phyloP scores from a whole-genome alignment of 768 basidiomycete species.

The Grammothele lineata region DNA sequence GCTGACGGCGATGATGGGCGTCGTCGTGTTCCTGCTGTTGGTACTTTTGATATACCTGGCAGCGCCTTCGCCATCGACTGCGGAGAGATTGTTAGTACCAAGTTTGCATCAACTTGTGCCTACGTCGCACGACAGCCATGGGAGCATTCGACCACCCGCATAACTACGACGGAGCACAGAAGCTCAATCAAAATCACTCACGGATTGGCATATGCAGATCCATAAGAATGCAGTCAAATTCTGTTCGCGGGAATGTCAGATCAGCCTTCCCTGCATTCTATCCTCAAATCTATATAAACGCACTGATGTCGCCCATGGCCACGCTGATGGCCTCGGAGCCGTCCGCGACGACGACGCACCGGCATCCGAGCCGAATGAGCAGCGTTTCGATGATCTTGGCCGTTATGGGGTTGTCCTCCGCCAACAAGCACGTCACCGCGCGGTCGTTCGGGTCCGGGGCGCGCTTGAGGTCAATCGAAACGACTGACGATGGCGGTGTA shows the following conservation, averaged over 20 bases:
- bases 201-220: constrained; percentile 93
- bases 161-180: not conserved
- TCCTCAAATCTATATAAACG: too few relatives aligned
- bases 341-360: constrained; percentile 92
- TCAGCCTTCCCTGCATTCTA: too few relatives aligned
- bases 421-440: constrained; percentile 89
- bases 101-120: not conserved
- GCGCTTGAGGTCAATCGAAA: constrained; percentile 75
- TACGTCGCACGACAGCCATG: constrained; percentile 16
- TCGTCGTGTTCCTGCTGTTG: constrained; percentile 89
- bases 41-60: constrained; percentile 97
- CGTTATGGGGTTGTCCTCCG: constrained; percentile 97
- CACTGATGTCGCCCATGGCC: constrained; percentile 96
- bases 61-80: constrained; percentile 94
- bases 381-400: constrained; percentile 96
- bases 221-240: constrained; percentile 95
- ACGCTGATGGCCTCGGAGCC: constrained; percentile 97
- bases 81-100: not conserved
- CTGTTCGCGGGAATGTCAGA: constrained; percentile 39
- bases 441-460: constrained; percentile 78
- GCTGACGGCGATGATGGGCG: constrained; percentile 90
- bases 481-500: constrained; percentile 82
- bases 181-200: constrained; percentile 45
- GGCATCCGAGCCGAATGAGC: constrained; percentile 89
- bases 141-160: not conserved